Evolutionary conservation across 208 protist species (phyloP).

Genomic region (Leishmania amazonensis): DNA sequence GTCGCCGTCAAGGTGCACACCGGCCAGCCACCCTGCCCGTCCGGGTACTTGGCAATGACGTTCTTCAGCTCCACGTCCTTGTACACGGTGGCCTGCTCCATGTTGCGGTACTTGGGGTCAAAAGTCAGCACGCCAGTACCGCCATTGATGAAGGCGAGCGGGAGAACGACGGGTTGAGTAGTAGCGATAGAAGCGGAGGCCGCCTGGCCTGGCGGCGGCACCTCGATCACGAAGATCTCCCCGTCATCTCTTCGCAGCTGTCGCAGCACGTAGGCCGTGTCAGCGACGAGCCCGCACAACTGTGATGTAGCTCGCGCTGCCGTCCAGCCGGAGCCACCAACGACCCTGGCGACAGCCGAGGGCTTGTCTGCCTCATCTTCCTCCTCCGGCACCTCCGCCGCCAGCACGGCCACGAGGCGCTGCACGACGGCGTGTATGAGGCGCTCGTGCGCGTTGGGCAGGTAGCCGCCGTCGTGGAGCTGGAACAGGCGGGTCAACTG

Average conservation of each 20-base stretch:
- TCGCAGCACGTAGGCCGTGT: conserved; percentile 44
- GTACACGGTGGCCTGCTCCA: conserved; percentile 80
- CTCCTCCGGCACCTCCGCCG: conserved; percentile 9
- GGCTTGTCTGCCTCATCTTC: background rate
- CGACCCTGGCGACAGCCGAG: background rate
- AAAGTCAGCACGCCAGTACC: conserved; percentile 59
- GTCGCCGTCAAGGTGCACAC: conserved; percentile 24
- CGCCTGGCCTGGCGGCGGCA: conserved; percentile 17
- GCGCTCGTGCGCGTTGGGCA: conserved; percentile 28
- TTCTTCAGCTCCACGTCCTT: conserved; percentile 75
- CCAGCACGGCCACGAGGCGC: conserved; percentile 27
- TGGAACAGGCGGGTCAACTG: conserved; percentile 30
- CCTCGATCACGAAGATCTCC: conserved; percentile 56
- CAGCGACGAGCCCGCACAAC: conserved; percentile 42
- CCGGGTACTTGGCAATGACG: conserved; percentile 80
- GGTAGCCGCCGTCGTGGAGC: conserved; percentile 26
- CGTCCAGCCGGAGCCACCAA: background rate
- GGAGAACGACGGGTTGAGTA: conserved; percentile 46
- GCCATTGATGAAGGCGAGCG: conserved; percentile 65
- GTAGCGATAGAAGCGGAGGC: conserved; percentile 4
- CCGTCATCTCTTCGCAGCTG: conserved; percentile 49
- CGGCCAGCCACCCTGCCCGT: conserved; percentile 78
- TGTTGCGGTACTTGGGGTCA: conserved; percentile 59
- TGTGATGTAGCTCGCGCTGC: background rate
- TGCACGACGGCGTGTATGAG: conserved; percentile 30